Base-by-base conservation (phyloP, 2,329 filamentous ascomycete genomes). In the Nemania diffusa region DNA sequence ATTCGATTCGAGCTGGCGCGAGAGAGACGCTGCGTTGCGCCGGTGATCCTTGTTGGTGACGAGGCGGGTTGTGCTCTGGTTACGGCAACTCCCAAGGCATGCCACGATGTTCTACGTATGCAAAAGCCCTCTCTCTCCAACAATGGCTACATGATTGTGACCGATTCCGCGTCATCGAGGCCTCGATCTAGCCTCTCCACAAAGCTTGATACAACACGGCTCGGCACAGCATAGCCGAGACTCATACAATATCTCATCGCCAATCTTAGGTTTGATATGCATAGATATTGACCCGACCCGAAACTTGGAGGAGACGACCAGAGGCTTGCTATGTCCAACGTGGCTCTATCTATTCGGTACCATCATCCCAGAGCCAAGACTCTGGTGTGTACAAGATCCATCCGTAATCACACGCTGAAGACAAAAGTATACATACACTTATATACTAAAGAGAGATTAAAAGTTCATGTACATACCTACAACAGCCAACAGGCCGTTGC, bases 151-250 rank as follows among this genome's bases (percentile, higher is more conserved):
- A 17, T 22, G 51, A 22, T 24, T 57, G 56, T 59, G 34, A 37
- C 59, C 56, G 15, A 34, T 27, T 58, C 56, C 57, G 22, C 50
- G n/a, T 40, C 46, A 56, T 53, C 52, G 37, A 26, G 63, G 4
- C 13, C 20, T 50, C 40, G 20, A 44, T 44, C n/a, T 32, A 57
- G 42, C 48, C 40, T 51, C 44, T 48, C 22, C 50, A 37, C 46
- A 40, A 53, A 58, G 56, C n/a, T 59, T 59, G 24, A 60, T 66
- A 63, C 59, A 27, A 69, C 55, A 44, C 44, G 63, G 48, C 20
- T 26, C 59, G 62, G 62, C 65, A 62, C 27, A 53, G 26, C 29
- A 56, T 68, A 62, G 40, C 65, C 65, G 62, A 50, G 26, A 22
- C 26, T 57, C 51, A 58, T 50, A 59, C 53, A n/a, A 57, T 58